Evolutionary conservation across 257 asterid genomes (phyloP).

Genomic region (Solanum arcanum): DNA sequence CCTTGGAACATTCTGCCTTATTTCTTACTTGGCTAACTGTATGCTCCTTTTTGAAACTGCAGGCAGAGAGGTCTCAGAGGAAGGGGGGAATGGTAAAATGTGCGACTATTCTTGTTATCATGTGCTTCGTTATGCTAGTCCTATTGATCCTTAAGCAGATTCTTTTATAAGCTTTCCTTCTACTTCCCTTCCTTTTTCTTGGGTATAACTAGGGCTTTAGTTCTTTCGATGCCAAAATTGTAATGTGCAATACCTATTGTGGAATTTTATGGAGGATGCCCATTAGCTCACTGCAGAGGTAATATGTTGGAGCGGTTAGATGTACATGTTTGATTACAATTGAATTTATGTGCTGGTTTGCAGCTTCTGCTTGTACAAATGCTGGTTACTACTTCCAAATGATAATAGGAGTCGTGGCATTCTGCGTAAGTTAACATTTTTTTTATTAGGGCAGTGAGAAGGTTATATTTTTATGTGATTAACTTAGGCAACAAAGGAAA

Average conservation of each 20-base stretch:
- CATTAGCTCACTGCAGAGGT: background rate
- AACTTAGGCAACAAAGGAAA: background rate
- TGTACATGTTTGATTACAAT: background rate
- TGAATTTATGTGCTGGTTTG: background rate
- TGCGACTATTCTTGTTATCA: constrained; percentile 1
- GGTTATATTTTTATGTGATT: background rate
- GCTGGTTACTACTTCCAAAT: background rate
- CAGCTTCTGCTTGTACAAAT: background rate
- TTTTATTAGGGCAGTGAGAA: background rate
- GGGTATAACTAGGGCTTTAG: background rate
- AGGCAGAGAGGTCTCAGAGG: constrained; percentile 5
- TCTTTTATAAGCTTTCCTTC: background rate
- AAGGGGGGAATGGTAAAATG: constrained; percentile 3
- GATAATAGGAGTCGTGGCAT: background rate
- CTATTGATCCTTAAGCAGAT: constrained; percentile 2
- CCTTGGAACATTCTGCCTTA: background rate
- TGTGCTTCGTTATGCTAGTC: constrained; percentile 1
- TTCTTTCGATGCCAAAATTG: background rate
- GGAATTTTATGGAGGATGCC: background rate
- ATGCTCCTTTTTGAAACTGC: background rate
- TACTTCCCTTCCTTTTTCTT: background rate
- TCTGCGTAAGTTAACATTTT: background rate
- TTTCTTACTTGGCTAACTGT: background rate
- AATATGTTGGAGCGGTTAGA: background rate
- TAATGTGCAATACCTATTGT: background rate